Evolutionary conservation across 2,329 filamentous ascomycete species (phyloP), one percentile per base, ranked within the genome.

Genomic region (Arthrobotrys conoides): DNA sequence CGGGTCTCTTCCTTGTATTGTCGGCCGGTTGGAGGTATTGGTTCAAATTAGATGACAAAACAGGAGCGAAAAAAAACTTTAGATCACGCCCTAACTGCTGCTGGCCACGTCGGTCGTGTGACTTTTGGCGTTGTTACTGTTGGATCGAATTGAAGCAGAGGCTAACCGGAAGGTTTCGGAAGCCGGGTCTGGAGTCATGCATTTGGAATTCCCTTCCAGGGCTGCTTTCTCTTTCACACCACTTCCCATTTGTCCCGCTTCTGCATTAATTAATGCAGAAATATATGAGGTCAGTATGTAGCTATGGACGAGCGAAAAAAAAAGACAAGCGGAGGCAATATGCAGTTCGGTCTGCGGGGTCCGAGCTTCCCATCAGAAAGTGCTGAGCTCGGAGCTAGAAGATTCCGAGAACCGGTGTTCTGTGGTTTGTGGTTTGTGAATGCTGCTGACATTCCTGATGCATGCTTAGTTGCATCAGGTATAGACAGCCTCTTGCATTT

Each of bases 131-230:
- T 68, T 67, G 61, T 64, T 64, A 38, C 14, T 71, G 73, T 78
- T 71, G 73, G 73, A 71, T 71, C 69, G 18, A 41, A 3, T 30
- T 30, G 27, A n/a, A 30, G 27, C 27, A 30, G 12, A 41, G 53
- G 53, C 44, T 46, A 33, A 48, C 68, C 75, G 75, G 75, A 72
- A 68, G 75, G 63, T 78, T 78, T 78, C 75, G 75, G 75, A 78
- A 63, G 75, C 55, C 55, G 48, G 66, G 41, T 48, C 41, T 33
- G 46, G 24, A 46, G 41, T 5, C 33, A 78, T 78, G 68, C 75
- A 78, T 78, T 78, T 78, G 75, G 75, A 78, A 78, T 78, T 71
- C 69, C 68, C 49, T 78, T 78, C 75, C 75, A 64, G 75, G 68
- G 46, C 41, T 68, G 38, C 6, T 51, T 4, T 59, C 61, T 30